These are phyloP conservation scores for Sherardia arvensis DNA, from an alignment of 257 asterid species.

Conservation along the genomic window DNA sequence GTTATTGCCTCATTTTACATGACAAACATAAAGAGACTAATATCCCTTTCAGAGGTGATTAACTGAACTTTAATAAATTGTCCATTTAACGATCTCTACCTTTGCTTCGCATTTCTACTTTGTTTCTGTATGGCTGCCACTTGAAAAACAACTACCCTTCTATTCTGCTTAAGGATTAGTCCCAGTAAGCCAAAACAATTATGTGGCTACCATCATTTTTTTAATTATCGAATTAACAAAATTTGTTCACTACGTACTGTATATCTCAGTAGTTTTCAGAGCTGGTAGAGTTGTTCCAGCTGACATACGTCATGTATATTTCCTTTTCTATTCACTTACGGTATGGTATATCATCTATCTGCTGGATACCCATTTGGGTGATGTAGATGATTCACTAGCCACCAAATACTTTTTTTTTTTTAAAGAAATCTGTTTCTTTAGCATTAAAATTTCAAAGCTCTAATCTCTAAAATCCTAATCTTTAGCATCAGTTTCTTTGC, in stretches of 20 bases:
- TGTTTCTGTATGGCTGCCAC: not conserved
- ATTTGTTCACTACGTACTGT: not conserved
- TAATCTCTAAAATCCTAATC: no score
- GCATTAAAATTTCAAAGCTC: not conserved
- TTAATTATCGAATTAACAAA: not conserved
- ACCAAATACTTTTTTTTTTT: not conserved
- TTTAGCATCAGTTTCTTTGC: not conserved
- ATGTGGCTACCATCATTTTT: not conserved
- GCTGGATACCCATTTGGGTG: not conserved
- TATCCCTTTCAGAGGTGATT: not conserved
- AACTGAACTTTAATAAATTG: not conserved
- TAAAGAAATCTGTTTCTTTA: not conserved
- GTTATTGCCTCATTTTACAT: not conserved
- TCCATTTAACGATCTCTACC: not conserved
- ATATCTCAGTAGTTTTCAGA: not conserved
- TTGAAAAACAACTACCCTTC: not conserved
- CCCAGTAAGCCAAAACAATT: not conserved
- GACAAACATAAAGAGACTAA: not conserved
- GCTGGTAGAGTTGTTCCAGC: not conserved
- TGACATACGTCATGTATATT: not conserved
- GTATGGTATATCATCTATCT: not conserved
- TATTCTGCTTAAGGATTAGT: not conserved
- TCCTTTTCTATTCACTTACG: not conserved
- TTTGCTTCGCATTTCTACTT: not conserved
- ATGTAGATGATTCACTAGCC: not conserved